These are phyloP conservation scores for Pseudocercospora crystallina DNA, from an alignment of 2,329 filamentous ascomycete species.

Conservation along the genomic window DNA sequence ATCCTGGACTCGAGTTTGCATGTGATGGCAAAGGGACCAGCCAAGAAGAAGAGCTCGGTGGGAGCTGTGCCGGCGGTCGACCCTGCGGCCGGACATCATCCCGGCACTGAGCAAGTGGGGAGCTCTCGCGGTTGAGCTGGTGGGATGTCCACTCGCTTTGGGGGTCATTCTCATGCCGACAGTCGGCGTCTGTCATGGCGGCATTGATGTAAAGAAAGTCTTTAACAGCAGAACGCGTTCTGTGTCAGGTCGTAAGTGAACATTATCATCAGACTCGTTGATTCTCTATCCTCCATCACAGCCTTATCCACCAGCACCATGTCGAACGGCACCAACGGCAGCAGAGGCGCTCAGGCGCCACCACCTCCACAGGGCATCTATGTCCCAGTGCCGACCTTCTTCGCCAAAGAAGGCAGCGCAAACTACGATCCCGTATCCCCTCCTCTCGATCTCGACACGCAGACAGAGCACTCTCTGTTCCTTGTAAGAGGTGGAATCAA, in stretches of 20 bases:
- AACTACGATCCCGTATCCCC: constrained; percentile 49
- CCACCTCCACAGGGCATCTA: constrained; percentile 57
- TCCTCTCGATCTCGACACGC: constrained; percentile 58
- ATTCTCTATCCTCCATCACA: background rate
- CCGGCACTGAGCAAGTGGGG: background rate
- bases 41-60: constrained; percentile 1
- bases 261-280: background rate
- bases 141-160: background rate
- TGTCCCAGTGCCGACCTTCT: constrained; percentile 65
- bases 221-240: background rate
- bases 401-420: constrained; percentile 49
- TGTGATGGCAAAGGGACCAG: background rate
- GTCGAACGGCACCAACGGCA: constrained; percentile 13
- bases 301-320: constrained; percentile 5
- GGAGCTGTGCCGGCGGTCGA: constrained; percentile 8
- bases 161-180: constrained; percentile 10
- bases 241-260: background rate
- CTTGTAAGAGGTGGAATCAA: constrained; percentile 61
- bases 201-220: background rate
- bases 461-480: constrained; percentile 59
- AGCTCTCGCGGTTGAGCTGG: background rate
- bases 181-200: constrained; percentile 6
- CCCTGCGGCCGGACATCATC: background rate
- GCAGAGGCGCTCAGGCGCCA: constrained; percentile 16
- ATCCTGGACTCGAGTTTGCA: no score